A percentile compares a stretch with the other conserved stretches of the same genome.
phyloP scores from a whole-genome alignment of 106 monocot species.

The Gastrodia elata region DNA sequence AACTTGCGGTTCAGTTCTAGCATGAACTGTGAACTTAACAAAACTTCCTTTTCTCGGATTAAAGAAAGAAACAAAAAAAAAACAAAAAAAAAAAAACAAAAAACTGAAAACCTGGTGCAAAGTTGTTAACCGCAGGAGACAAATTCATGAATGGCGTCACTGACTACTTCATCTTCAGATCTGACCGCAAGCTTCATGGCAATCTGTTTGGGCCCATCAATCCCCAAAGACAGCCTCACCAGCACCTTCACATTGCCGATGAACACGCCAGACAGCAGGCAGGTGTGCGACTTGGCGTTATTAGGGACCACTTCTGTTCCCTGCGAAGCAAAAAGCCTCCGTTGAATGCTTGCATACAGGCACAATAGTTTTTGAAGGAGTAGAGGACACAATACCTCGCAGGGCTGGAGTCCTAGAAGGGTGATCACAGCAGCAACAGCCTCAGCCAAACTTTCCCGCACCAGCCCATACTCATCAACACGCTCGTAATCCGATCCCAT shows the following conservation, averaged over 20 bases:
- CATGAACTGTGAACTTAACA: background rate
- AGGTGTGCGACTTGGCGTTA: slow-evolving; percentile 89
- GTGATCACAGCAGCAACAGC: slow-evolving; percentile 79
- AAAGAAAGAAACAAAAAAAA: background rate
- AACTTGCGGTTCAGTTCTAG: no score
- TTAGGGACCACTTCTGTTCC: slow-evolving; percentile 80
- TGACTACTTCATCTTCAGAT: slow-evolving; percentile 67
- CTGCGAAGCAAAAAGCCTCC: slow-evolving; percentile 17
- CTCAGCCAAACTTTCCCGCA: slow-evolving; percentile 69
- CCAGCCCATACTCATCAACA: slow-evolving; percentile 90
- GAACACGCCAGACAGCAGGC: slow-evolving; percentile 76
- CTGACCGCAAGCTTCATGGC: slow-evolving; percentile 96
- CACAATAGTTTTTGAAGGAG: background rate
- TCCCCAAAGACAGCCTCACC: slow-evolving; percentile 73
- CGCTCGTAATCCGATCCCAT: slow-evolving; percentile 70
- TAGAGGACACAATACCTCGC: slow-evolving; percentile 69
- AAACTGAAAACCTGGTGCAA: background rate
- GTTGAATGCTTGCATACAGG: background rate
- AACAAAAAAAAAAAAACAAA: background rate
- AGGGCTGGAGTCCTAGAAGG: slow-evolving; percentile 95
- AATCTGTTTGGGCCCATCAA: slow-evolving; percentile 84
- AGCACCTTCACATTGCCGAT: slow-evolving; percentile 77
- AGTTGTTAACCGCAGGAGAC: slow-evolving; percentile 47
- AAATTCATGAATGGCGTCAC: slow-evolving; percentile 90
- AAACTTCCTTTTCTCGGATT: background rate